Evolutionary conservation across 2,329 filamentous ascomycete species (phyloP).

Genomic region (Elsinoe fawcettii): DNA sequence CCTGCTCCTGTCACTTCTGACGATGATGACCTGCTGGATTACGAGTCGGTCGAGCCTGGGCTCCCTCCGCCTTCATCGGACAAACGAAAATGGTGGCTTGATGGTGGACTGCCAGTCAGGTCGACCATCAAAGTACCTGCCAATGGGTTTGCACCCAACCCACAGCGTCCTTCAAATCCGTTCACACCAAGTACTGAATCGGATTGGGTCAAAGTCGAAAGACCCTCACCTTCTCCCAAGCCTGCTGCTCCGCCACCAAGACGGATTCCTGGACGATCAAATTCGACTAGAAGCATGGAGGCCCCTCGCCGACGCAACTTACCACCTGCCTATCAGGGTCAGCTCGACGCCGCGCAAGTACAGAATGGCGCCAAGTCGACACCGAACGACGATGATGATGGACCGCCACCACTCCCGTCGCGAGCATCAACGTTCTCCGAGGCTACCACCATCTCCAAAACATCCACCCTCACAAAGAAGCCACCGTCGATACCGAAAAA

Average conservation of each 20-base stretch:
- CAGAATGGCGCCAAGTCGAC: not conserved
- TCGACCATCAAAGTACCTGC: slow-evolving; percentile 62
- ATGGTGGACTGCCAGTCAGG: slow-evolving; percentile 62
- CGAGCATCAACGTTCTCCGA: slow-evolving; percentile 14
- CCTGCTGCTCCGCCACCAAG: slow-evolving; percentile 8
- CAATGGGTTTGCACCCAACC: slow-evolving; percentile 59
- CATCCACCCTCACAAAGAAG: slow-evolving; percentile 27
- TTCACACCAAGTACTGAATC: slow-evolving; percentile 66
- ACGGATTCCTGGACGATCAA: slow-evolving; percentile 6
- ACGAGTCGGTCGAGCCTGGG: slow-evolving; percentile 75
- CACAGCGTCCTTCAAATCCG: slow-evolving; percentile 69
- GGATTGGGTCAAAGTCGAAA: slow-evolving; percentile 64
- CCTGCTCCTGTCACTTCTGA: slow-evolving; percentile 52
- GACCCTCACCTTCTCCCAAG: slow-evolving; percentile 22
- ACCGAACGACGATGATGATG: slow-evolving; percentile 5
- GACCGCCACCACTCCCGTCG: slow-evolving; percentile 13
- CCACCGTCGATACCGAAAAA: slow-evolving; percentile 31
- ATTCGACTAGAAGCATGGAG: slow-evolving; percentile 1
- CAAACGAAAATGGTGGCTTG: slow-evolving; percentile 57
- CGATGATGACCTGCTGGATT: slow-evolving; percentile 73
- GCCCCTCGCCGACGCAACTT: not conserved
- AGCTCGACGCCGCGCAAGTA: not conserved
- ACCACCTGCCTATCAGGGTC: slow-evolving; percentile 15
- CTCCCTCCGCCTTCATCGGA: slow-evolving; percentile 57
- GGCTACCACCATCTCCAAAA: slow-evolving; percentile 13